These are phyloP conservation scores for Crucibulum laeve DNA, from an alignment of 768 basidiomycete species.

Conservation along the genomic window DNA sequence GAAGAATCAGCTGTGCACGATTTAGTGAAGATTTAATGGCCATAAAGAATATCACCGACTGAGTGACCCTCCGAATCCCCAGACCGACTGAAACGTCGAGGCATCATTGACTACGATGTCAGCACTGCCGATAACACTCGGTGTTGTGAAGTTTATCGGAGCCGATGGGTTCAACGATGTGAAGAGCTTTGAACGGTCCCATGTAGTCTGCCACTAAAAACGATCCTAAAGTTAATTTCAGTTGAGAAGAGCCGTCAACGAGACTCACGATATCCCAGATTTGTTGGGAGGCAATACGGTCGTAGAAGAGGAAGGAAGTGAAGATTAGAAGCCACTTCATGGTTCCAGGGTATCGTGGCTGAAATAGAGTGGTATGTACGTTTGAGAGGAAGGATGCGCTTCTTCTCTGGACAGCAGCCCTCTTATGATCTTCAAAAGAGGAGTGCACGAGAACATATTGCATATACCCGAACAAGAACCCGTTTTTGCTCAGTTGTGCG, in stretches of 20 bases:
- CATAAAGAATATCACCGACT: slow-evolving; percentile 32
- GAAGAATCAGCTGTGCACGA: slow-evolving; percentile 60
- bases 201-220: slow-evolving; percentile 56
- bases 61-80: slow-evolving; percentile 63
- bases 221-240: slow-evolving; percentile 4
- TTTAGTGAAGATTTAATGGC: background rate
- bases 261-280: slow-evolving; percentile 49
- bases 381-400: background rate
- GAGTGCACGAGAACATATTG: background rate
- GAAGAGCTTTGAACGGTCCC: slow-evolving; percentile 48
- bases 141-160: slow-evolving; percentile 56
- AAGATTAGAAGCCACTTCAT: slow-evolving; percentile 3
- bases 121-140: slow-evolving; percentile 52
- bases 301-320: slow-evolving; percentile 11
- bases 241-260: slow-evolving; percentile 1
- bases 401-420: background rate
- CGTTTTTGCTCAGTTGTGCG: no score
- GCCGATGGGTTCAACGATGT: slow-evolving; percentile 39
- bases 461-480: no score
- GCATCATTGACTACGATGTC: slow-evolving; percentile 61
- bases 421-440: background rate
- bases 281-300: slow-evolving; percentile 36
- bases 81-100: slow-evolving; percentile 53
- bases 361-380: no score
- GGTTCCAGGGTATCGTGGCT: no score